Evolutionary conservation across 306 rosid species (phyloP).

Genomic region (Alnus glutinosa): DNA sequence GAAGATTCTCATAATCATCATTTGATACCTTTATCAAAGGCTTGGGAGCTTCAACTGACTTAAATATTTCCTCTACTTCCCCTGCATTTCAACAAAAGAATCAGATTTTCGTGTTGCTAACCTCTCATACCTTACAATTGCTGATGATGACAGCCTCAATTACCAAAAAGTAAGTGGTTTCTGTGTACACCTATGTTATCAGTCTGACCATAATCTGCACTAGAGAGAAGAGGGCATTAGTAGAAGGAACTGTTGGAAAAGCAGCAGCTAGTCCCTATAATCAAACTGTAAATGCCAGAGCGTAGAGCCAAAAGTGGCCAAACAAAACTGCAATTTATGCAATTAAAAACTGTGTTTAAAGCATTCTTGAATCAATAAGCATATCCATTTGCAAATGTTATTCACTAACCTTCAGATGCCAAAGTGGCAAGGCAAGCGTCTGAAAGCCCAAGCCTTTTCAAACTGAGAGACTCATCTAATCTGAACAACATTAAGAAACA

Average conservation of each 20-base stretch:
- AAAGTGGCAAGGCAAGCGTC: constrained; percentile 78
- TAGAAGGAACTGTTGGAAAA: not conserved
- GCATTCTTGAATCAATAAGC: not conserved
- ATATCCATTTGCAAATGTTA: not conserved
- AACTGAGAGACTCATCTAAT: constrained; percentile 72
- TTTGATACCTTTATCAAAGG: constrained; percentile 42
- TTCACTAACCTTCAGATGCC: constrained; percentile 67
- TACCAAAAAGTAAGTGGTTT: constrained; percentile 38
- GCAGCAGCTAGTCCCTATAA: not conserved
- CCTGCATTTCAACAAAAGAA: constrained; percentile 30
- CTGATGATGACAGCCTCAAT: constrained; percentile 3
- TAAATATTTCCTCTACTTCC: constrained; percentile 32
- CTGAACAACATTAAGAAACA: constrained; percentile 42
- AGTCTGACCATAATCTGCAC: constrained; percentile 34
- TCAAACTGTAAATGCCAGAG: not conserved
- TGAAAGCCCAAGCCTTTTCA: constrained; percentile 73
- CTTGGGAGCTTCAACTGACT: constrained; percentile 37
- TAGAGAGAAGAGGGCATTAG: not conserved
- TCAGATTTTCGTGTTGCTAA: not conserved
- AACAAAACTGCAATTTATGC: not conserved
- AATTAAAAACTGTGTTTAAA: not conserved
- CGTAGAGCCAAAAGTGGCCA: not conserved
- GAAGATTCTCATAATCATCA: constrained; percentile 76
- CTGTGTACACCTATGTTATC: constrained; percentile 34
- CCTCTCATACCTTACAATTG: not conserved